These are phyloP conservation scores for Echeveria elegans DNA, from an alignment of 164 flowering plant species.

Conservation along the genomic window DNA sequence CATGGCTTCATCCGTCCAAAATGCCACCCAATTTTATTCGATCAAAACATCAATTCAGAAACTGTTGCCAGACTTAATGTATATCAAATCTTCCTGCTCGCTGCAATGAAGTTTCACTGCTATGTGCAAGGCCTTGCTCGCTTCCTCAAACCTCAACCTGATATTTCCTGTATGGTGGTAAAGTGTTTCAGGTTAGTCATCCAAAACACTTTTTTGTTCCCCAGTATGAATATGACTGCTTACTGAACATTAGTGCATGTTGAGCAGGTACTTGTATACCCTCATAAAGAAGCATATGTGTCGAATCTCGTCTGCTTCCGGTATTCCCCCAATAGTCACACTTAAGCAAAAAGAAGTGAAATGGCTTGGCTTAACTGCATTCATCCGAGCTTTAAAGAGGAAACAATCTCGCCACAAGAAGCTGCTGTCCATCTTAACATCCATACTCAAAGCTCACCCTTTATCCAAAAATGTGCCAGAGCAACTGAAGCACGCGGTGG, in stretches of 20 bases:
- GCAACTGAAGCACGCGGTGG: slow-evolving; percentile 47
- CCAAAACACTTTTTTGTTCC: not conserved
- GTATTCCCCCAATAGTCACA: slow-evolving; percentile 31
- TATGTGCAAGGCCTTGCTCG: no score
- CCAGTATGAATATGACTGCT: not conserved
- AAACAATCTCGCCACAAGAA: slow-evolving; percentile 52
- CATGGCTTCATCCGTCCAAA: slow-evolving; percentile 60
- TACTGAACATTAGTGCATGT: not conserved
- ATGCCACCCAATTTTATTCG: slow-evolving; percentile 84
- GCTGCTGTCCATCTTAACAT: slow-evolving; percentile 51
- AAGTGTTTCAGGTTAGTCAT: slow-evolving; percentile 48
- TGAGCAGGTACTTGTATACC: slow-evolving; percentile 46
- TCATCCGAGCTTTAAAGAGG: slow-evolving; percentile 40
- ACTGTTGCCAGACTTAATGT: slow-evolving; percentile 65
- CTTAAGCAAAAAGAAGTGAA: slow-evolving; percentile 45
- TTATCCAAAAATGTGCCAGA: slow-evolving; percentile 16
- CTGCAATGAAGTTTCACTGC: slow-evolving; percentile 94
- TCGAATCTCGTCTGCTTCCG: slow-evolving; percentile 14
- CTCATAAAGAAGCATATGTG: no score
- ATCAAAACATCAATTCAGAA: slow-evolving; percentile 73
- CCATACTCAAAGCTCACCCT: slow-evolving; percentile 22
- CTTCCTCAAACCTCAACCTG: slow-evolving; percentile 20
- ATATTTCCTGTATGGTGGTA: slow-evolving; percentile 22
- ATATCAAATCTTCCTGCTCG: slow-evolving; percentile 69
- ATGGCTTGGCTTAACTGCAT: slow-evolving; percentile 85